Percentiles rank a stretch among this genome's conserved stretches.
Evolutionary conservation across 2,329 filamentous ascomycete genomes (phyloP).

Genomic region (Pseudogymnoascus sp.): DNA sequence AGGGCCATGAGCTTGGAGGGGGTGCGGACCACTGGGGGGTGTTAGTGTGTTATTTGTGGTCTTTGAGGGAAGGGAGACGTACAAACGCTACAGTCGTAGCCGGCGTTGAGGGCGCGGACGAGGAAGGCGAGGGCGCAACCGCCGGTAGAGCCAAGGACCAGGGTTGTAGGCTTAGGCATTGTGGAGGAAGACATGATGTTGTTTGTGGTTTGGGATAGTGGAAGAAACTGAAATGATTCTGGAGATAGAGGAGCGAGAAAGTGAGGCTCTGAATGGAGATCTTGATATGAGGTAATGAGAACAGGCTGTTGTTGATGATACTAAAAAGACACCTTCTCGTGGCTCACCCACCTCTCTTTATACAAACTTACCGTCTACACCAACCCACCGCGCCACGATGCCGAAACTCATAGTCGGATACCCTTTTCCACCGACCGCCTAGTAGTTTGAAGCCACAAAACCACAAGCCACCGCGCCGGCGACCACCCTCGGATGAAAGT

Average conservation of each 20-base stretch:
- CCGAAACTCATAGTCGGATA: not conserved
- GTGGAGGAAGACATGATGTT: not conserved
- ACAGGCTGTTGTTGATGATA: not conserved
- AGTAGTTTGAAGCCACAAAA: not conserved
- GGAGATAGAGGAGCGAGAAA: not conserved
- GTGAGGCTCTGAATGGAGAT: not conserved
- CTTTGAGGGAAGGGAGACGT: not conserved
- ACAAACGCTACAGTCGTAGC: constrained; percentile 40
- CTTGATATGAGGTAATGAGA: not conserved
- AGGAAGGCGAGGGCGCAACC: constrained; percentile 45
- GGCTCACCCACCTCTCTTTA: not conserved
- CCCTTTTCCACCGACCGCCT: not conserved
- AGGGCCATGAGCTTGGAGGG: constrained; percentile 43
- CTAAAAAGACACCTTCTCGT: not conserved
- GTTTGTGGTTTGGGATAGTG: not conserved
- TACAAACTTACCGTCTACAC: not conserved
- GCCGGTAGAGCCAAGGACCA: constrained; percentile 49
- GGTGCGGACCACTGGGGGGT: constrained; percentile 38
- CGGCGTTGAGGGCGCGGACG: constrained; percentile 39
- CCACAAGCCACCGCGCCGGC: not conserved
- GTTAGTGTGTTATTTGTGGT: not conserved
- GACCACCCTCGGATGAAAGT: not conserved
- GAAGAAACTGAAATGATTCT: not conserved
- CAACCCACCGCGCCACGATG: not conserved
- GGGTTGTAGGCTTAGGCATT: constrained; percentile 35